Evolutionary conservation across 805 yeast genomes (phyloP), one percentile per base, ranked within the genome.

Genomic region (Candida khao-thaluensis): DNA sequence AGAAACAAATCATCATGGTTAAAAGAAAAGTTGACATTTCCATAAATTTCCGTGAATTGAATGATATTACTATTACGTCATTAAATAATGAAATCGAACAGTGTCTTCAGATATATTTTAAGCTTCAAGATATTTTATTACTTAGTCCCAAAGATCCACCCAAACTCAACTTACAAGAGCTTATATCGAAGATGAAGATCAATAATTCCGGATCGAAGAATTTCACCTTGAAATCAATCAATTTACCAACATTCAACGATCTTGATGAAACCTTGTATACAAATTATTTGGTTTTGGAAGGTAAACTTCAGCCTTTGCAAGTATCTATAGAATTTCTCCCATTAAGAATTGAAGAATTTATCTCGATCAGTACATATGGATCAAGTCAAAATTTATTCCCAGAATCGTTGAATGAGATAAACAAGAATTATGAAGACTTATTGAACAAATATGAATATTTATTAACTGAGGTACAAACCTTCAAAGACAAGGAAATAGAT

Each of bases 251-350:
- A 2, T 62, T 60, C 37, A 51, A 49, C 36, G 59, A 50, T 9
- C 15, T 31, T 6, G 69, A 64, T 40, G 60, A 56, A 33, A 54
- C 51, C 15, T 33, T 76, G 8, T 71, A 72, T 50, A 56, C 61
- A 7, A 66, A 67, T 33, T 80, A 69, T 48, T 42, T 66, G 10
- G 52, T 55, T 4, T 53, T 80, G 29, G 70, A 68, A 30, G 58
- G 62, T 12, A 59, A 64, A 24, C 54, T 78, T 3, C 62, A 62
- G 4, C 85, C 85, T 1, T 63, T 81, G 14, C 70, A 67, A 29
- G 79, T 75, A 5, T 66, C 85, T 2, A 50, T 74, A 7, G 67
- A 69, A 27, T 70, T 78, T 39, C 63, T 82, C 1, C 83, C 84
- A 0, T 50, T 62, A 15, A 64, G 79, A 48, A 67, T 64, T 45